A percentile compares a stretch with the other conserved stretches of the same genome.
phyloP scores from a whole-genome alignment of 139 green algal species.

The Astrephomene gubernaculifera region DNA sequence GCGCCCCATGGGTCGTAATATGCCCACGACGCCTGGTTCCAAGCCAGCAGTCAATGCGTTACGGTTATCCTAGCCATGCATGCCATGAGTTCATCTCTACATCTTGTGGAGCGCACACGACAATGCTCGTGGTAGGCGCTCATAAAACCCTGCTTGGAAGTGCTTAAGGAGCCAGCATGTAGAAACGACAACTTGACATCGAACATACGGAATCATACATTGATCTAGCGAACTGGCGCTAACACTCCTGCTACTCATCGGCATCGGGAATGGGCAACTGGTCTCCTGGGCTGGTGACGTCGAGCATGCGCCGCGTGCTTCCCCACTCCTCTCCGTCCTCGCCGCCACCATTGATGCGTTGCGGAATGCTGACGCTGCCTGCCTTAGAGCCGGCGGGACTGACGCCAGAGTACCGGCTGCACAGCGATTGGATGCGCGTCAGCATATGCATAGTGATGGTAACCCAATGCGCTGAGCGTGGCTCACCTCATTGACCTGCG shows the following conservation, averaged over 20 bases:
- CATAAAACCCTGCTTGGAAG: too few species aligned
- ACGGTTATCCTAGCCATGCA: too few species aligned
- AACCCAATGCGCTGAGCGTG: not conserved
- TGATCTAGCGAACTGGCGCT: too few species aligned
- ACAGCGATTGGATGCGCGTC: not conserved
- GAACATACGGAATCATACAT: too few species aligned
- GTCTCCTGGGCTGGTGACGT: slow-evolving; percentile 16
- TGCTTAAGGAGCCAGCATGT: too few species aligned
- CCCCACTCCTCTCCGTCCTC: slow-evolving; percentile 4
- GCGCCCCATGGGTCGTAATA: not conserved
- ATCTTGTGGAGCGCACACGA: too few species aligned
- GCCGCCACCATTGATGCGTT: not conserved
- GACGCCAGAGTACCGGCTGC: not conserved
- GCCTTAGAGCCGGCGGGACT: slow-evolving; percentile 25
- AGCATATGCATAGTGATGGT: not conserved
- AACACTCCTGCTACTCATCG: not conserved
- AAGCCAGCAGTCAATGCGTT: too few species aligned
- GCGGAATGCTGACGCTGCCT: slow-evolving; percentile 34
- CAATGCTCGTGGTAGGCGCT: too few species aligned
- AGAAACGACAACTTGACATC: too few species aligned
- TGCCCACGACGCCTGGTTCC: not conserved
- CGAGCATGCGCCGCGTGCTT: not conserved
- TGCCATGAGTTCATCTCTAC: too few species aligned
- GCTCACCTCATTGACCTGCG: not conserved
- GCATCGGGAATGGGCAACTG: slow-evolving; percentile 18